A percentile compares a stretch with the other conserved stretches of the same genome.
These are phyloP conservation scores for Penicillium malachiteum DNA, from an alignment of 495 filamentous ascomycete genomes.

Conservation along the genomic window DNA sequence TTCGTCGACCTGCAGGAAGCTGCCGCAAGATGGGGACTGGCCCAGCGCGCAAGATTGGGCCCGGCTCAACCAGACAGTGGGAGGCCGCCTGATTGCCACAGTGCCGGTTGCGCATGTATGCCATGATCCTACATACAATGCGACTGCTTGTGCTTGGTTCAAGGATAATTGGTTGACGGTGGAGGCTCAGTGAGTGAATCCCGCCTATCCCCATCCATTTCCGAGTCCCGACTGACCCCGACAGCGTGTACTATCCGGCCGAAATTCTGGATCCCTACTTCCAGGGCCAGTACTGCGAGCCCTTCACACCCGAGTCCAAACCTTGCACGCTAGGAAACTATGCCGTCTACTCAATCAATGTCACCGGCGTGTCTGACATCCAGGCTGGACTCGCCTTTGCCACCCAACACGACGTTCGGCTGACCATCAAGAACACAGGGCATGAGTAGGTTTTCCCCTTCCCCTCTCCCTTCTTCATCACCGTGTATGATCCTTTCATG, in stretches of 20 bases:
- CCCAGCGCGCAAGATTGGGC: too few species aligned
- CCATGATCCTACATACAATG: slow-evolving; percentile 40
- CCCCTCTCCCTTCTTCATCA: too few species aligned
- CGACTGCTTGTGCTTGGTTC: slow-evolving; percentile 25
- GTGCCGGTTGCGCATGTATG: slow-evolving; percentile 43
- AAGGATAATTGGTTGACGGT: slow-evolving; percentile 24
- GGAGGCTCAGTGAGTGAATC: slow-evolving; percentile 23
- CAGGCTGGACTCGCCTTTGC: slow-evolving; percentile 54
- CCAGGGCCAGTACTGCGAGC: slow-evolving; percentile 54
- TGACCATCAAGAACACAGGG: slow-evolving; percentile 67
- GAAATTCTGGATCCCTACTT: slow-evolving; percentile 46
- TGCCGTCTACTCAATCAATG: slow-evolving; percentile 51
- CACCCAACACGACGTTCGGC: slow-evolving; percentile 55
- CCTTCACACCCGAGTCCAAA: slow-evolving; percentile 42
- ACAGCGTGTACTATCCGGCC: too few species aligned
- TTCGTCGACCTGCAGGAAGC: too few species aligned
- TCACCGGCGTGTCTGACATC: slow-evolving; percentile 33
- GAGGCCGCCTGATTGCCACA: slow-evolving; percentile 41
- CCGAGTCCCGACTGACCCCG: neutral
- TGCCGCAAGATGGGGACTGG: too few species aligned
- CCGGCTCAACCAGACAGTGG: slow-evolving; percentile 36
- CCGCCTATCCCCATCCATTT: neutral
- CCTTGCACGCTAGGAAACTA: slow-evolving; percentile 61
- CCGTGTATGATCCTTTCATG: too few species aligned
- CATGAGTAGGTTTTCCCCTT: slow-evolving; percentile 45